A percentile compares a stretch with the other conserved stretches of the same genome.
Evolutionary conservation across 306 rosid genomes (phyloP).

Genomic region (Dryas octopetala): DNA sequence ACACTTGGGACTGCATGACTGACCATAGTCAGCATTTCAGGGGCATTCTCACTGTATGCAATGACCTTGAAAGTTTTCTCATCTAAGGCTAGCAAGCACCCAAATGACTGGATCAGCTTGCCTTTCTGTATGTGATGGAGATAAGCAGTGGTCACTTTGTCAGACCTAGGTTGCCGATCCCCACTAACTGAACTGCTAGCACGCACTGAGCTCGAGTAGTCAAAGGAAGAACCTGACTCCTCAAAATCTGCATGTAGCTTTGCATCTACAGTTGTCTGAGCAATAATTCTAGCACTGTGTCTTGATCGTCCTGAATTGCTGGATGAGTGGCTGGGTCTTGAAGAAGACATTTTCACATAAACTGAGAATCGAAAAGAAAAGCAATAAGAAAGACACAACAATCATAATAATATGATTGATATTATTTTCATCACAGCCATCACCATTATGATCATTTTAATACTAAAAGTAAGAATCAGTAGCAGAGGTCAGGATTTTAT

Average conservation of each 20-base stretch:
- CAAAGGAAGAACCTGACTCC: conserved; percentile 82
- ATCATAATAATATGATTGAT: not conserved
- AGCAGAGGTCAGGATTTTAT: too few relatives aligned
- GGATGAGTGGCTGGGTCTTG: conserved; percentile 80
- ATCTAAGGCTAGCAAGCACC: conserved; percentile 85
- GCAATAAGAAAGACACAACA: not conserved
- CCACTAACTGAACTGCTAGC: conserved; percentile 37
- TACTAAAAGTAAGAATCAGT: not conserved
- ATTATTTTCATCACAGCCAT: conserved; percentile 5
- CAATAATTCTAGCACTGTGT: conserved; percentile 67
- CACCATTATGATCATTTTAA: not conserved
- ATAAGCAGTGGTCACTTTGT: conserved; percentile 81
- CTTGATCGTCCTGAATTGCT: conserved; percentile 78
- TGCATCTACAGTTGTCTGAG: conserved; percentile 93
- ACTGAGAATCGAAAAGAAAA: conserved; percentile 28
- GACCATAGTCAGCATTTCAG: conserved; percentile 88
- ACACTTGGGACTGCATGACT: conserved; percentile 95
- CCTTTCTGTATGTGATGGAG: conserved; percentile 88
- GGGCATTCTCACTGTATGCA: conserved; percentile 95
- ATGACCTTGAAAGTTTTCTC: conserved; percentile 84
- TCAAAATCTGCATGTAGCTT: conserved; percentile 86
- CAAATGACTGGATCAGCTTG: conserved; percentile 86
- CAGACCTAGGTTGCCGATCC: conserved; percentile 63
- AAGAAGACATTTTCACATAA: conserved; percentile 66
- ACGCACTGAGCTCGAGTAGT: conserved; percentile 85